Base-by-base conservation (phyloP, 148 eudicot species). In the Camellia japonica region DNA sequence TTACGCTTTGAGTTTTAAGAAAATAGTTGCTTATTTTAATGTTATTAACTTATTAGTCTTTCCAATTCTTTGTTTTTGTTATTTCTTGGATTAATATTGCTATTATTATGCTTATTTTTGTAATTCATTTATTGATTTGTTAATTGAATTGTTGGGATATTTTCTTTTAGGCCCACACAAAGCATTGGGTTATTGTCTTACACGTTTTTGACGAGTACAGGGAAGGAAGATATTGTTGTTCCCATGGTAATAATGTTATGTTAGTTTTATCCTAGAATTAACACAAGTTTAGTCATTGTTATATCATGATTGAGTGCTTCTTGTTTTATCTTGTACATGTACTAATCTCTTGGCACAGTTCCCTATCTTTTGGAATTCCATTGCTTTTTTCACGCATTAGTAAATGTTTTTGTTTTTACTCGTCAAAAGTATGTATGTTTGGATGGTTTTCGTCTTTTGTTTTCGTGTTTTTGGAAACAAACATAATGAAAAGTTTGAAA, bases 141-240 rank as follows among this genome's bases (percentile, higher is more conserved):
- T 56, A 52, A 55, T 42, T 54, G 47, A 71, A 62, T 71, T 18
- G 19, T 41, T 46, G 63, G 41, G 2, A 42, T 75, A 15, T 77
- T 85, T 15, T 66, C 42, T 75, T 30, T 71, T 64, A 89, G 91
- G 74, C 30, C 88, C 8, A 87, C 90, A 62, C 99, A 92, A 75
- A 93, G 97, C 83, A 89, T 96, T 80, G 99, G 99, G 58, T 83
- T 96, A 87, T 81, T 96, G 80, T 94, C 99, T 11, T 96, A 92
- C 85, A 92, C 98, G 46, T 96, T 96, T 84, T 85, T 96, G 90
- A 88, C 85, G 85, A 83, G 90, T 82, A 96, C 99, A 18, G 91
- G 93, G 59, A 96, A 93, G 85, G 98, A 93, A 89, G 99, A 96
- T 84, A 96, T 94, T 67, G 95, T 96, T 14, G 99, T 96, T 85